A percentile compares a stretch with the other conserved stretches of the same genome.
phyloP scores from a whole-genome alignment of 2,329 filamentous ascomycete species.

The Orbilia oligospora region DNA sequence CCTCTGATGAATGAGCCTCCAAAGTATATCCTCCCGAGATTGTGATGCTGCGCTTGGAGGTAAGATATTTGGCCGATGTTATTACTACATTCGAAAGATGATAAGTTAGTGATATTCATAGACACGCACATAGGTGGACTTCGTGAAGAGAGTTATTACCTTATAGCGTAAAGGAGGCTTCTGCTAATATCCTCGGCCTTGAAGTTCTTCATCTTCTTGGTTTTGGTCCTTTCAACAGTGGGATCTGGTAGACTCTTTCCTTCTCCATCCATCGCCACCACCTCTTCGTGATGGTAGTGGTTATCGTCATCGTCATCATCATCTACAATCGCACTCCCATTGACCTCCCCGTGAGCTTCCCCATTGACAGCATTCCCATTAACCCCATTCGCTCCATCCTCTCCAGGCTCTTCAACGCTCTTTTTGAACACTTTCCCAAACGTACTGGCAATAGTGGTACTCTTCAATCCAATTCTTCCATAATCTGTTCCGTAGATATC shows the following conservation, averaged over 20 bases:
- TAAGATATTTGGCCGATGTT: slow-evolving; percentile 99
- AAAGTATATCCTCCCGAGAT: slow-evolving; percentile 94
- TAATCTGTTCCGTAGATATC: slow-evolving; percentile 98
- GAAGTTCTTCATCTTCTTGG: slow-evolving; percentile 70
- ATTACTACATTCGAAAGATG: slow-evolving; percentile 74
- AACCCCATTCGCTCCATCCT: slow-evolving; percentile 86
- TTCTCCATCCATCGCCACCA: slow-evolving; percentile 1
- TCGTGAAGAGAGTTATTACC: too few species aligned
- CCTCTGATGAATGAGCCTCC: slow-evolving; percentile 96
- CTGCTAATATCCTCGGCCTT: slow-evolving; percentile 87
- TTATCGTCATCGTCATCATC: too few species aligned
- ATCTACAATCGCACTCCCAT: slow-evolving; percentile 72
- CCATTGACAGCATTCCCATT: slow-evolving; percentile 80
- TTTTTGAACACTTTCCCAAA: slow-evolving; percentile 97
- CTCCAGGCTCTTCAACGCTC: slow-evolving; percentile 68
- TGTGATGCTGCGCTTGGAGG: slow-evolving; percentile 95
- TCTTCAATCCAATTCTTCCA: slow-evolving; percentile 94
- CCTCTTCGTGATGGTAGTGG: too few species aligned
- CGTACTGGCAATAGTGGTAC: slow-evolving; percentile 92
- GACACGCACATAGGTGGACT: too few species aligned
- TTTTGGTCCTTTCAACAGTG: slow-evolving; percentile 29
- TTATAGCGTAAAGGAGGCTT: slow-evolving; percentile 91
- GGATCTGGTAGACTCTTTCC: slow-evolving; percentile 20
- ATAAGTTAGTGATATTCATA: too few species aligned
- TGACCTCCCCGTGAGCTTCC: slow-evolving; percentile 75